Conservation (phyloP, 2,329 filamentous ascomycete genomes). For the Emergomyces orientalis region DNA sequence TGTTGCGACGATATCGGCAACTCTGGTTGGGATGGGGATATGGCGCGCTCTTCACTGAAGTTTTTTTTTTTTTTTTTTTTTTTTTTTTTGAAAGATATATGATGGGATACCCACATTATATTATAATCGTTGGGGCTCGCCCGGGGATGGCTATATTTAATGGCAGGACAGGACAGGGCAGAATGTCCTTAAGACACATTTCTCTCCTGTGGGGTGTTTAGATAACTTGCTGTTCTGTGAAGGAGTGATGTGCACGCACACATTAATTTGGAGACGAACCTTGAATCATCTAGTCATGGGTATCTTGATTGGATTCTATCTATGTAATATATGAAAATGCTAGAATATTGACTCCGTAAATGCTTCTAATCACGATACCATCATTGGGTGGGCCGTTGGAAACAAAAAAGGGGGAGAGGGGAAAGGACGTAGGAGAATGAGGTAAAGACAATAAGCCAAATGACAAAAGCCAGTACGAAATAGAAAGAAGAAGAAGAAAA, state of each 20-base stretch:
- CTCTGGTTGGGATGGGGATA: conserved; percentile 59
- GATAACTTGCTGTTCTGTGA: background rate
- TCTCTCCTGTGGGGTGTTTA: background rate
- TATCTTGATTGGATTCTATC: conserved; percentile 15
- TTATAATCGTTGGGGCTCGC: no score
- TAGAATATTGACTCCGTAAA: conserved; percentile 9
- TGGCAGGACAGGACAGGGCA: background rate
- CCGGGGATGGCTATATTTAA: no score
- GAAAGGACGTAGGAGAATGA: background rate
- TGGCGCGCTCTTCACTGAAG: conserved; percentile 46
- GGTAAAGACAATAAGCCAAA: background rate
- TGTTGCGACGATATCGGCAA: conserved; percentile 58
- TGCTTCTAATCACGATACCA: conserved; percentile 1
- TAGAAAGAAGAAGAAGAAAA: conserved; percentile 19
- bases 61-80: background rate
- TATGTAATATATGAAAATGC: conserved; percentile 13
- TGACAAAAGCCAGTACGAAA: conserved; percentile 4
- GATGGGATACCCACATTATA: no score
- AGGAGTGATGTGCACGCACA: background rate
- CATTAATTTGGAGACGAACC: background rate
- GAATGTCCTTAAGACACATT: no score
- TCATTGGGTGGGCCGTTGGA: conserved; percentile 8
- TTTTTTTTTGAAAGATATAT: background rate
- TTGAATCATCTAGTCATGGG: conserved; percentile 9
- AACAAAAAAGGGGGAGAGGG: conserved; percentile 6